Conservation (phyloP, 2,329 filamentous ascomycete genomes). For the Aureobasidium uvarum region DNA sequence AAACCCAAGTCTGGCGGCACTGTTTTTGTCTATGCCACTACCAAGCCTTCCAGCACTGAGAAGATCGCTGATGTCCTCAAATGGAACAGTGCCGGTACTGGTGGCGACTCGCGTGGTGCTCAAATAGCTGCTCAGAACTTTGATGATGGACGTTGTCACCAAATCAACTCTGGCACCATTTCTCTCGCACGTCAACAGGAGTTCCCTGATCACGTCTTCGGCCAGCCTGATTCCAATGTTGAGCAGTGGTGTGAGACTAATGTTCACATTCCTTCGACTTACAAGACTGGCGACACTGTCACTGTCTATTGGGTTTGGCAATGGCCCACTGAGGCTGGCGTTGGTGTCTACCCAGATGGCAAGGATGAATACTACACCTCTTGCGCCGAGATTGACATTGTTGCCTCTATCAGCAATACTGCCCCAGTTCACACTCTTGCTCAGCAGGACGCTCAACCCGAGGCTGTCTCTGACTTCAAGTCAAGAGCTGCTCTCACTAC, state of each 20-base stretch:
- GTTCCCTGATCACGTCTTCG: slow-evolving; percentile 56
- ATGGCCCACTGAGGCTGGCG: slow-evolving; percentile 62
- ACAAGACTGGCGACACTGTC: slow-evolving; percentile 62
- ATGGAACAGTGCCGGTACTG: slow-evolving; percentile 78
- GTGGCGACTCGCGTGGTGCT: slow-evolving; percentile 73
- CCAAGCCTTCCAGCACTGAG: slow-evolving; percentile 52
- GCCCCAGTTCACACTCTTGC: slow-evolving; percentile 34
- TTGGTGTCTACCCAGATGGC: slow-evolving; percentile 44
- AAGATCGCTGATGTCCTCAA: slow-evolving; percentile 65
- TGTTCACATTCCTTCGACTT: slow-evolving; percentile 68
- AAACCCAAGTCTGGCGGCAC: slow-evolving; percentile 49
- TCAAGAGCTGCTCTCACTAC: slow-evolving; percentile 44
- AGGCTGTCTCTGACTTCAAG: slow-evolving; percentile 43
- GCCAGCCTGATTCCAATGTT: slow-evolving; percentile 43
- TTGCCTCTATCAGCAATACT: slow-evolving; percentile 37
- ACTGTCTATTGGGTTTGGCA: slow-evolving; percentile 98
- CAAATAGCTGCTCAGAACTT: slow-evolving; percentile 77
- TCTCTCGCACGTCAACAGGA: slow-evolving; percentile 58
- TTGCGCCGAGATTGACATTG: slow-evolving; percentile 56
- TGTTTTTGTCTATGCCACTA: slow-evolving; percentile 52
- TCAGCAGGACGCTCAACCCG: slow-evolving; percentile 46
- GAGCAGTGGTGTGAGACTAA: slow-evolving; percentile 80
- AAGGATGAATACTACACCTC: slow-evolving; percentile 60
- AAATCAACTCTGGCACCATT: slow-evolving; percentile 63
- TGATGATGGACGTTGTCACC: slow-evolving; percentile 89